Conservation (phyloP, 495 filamentous ascomycete species). For the Penicillium diatomitis region DNA sequence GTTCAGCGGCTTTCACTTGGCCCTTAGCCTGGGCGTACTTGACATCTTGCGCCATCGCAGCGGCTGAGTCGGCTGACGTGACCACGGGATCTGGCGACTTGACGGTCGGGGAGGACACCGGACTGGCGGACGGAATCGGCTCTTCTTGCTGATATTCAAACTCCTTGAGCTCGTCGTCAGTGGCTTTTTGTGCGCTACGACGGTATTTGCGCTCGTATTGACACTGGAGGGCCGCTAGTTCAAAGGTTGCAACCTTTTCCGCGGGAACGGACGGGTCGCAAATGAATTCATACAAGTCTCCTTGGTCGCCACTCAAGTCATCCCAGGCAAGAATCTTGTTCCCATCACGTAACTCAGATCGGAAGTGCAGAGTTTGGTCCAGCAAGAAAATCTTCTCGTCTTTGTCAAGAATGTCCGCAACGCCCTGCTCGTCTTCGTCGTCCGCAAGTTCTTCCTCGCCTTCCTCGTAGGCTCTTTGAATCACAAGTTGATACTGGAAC, state of each 20-base stretch:
- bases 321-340: slow-evolving; percentile 87
- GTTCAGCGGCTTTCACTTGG: slow-evolving; percentile 23
- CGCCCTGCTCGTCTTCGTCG: slow-evolving; percentile 73
- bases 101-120: slow-evolving; percentile 55
- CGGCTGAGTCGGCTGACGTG: slow-evolving; percentile 26
- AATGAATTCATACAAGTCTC: slow-evolving; percentile 93
- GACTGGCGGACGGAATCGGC: slow-evolving; percentile 75
- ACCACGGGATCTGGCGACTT: slow-evolving; percentile 28
- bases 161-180: slow-evolving; percentile 66
- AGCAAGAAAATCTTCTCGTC: slow-evolving; percentile 97
- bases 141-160: slow-evolving; percentile 75
- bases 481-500: slow-evolving; percentile 92
- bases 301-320: slow-evolving; percentile 85
- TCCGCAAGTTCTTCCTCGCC: slow-evolving; percentile 88
- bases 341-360: slow-evolving; percentile 67
- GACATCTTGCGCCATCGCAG: slow-evolving; percentile 39
- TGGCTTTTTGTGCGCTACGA: slow-evolving; percentile 67
- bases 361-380: slow-evolving; percentile 83
- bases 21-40: slow-evolving; percentile 36
- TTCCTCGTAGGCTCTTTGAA: slow-evolving; percentile 94
- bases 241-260: slow-evolving; percentile 69
- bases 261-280: slow-evolving; percentile 67
- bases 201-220: slow-evolving; percentile 95
- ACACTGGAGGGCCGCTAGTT: slow-evolving; percentile 77
- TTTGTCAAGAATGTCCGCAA: slow-evolving; percentile 58